These are phyloP conservation scores for Xerocomus brunneocitrinus DNA, from an alignment of 768 basidiomycete species.

Conservation along the genomic window DNA sequence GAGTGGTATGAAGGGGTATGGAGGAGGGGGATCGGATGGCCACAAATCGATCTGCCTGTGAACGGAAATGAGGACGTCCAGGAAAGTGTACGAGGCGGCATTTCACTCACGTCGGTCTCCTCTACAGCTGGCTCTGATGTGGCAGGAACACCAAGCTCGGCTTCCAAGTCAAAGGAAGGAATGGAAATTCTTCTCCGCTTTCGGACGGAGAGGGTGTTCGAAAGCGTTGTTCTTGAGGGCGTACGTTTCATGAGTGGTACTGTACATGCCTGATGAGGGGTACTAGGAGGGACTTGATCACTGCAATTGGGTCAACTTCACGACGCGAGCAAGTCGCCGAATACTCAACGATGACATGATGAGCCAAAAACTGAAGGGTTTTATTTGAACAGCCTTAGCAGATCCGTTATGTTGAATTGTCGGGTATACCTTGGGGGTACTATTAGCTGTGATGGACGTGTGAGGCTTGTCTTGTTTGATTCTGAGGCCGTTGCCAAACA, in stretches of 20 bases:
- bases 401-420: neutral
- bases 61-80: conserved; percentile 1
- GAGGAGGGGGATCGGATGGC: conserved; percentile 45
- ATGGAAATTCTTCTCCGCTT: conserved; percentile 42
- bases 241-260: conserved; percentile 34
- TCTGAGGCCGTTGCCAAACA: conserved; percentile 26
- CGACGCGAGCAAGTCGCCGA: conserved; percentile 2
- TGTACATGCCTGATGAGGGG: conserved; percentile 23
- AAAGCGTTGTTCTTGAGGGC: conserved; percentile 35
- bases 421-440: neutral
- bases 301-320: conserved; percentile 20
- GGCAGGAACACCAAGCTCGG: conserved; percentile 27
- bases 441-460: neutral
- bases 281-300: conserved; percentile 22
- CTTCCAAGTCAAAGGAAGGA: conserved; percentile 34
- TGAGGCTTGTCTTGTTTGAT: conserved; percentile 22
- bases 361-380: neutral
- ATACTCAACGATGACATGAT: conserved; percentile 32
- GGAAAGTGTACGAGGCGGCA: neutral
- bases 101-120: conserved; percentile 27
- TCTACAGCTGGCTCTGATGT: conserved; percentile 18
- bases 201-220: conserved; percentile 36
- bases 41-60: conserved; percentile 59
- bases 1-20: conserved; percentile 57
- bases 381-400: neutral